These are phyloP conservation scores for Chaetomidium leptoderma DNA, from an alignment of 495 filamentous ascomycete genomes.

Conservation along the genomic window DNA sequence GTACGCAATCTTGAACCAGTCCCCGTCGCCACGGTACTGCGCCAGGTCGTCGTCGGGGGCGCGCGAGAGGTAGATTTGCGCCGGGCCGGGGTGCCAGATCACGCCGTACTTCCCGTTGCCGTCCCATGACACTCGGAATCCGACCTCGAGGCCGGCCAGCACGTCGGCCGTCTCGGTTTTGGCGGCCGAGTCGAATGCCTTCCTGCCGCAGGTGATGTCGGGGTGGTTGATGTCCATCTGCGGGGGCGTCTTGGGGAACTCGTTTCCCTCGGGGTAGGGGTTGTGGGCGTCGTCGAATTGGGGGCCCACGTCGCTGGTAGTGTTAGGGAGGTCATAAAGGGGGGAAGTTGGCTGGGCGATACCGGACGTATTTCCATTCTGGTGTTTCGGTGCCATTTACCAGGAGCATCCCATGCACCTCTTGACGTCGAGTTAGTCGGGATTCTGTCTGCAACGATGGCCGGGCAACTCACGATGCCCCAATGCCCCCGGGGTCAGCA, in stretches of 20 bases:
- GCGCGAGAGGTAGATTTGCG: slow-evolving; percentile 22
- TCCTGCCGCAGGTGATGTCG: slow-evolving; percentile 21
- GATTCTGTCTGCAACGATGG: background rate
- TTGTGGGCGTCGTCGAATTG: background rate
- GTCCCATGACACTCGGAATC: slow-evolving; percentile 18
- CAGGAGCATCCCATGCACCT: background rate
- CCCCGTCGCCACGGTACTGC: slow-evolving; percentile 24
- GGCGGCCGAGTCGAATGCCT: slow-evolving; percentile 15
- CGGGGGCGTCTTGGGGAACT: background rate
- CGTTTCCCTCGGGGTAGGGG: background rate
- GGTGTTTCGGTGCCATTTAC: slow-evolving; percentile 5
- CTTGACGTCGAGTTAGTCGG: background rate
- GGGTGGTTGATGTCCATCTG: slow-evolving; percentile 7
- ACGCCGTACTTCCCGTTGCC: slow-evolving; percentile 10
- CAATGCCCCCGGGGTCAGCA: background rate
- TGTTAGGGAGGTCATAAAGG: background rate
- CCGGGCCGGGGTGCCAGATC: slow-evolving; percentile 20
- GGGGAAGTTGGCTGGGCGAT: background rate
- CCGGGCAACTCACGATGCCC: background rate
- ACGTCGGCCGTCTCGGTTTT: slow-evolving; percentile 21
- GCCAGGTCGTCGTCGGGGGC: slow-evolving; percentile 19
- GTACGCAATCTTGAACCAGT: slow-evolving; percentile 33
- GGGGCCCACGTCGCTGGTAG: background rate
- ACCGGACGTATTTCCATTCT: slow-evolving; percentile 9
- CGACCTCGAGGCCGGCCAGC: slow-evolving; percentile 21